phyloP scores from a whole-genome alignment of 257 asterid species.

The Salvia rosmarinus region DNA sequence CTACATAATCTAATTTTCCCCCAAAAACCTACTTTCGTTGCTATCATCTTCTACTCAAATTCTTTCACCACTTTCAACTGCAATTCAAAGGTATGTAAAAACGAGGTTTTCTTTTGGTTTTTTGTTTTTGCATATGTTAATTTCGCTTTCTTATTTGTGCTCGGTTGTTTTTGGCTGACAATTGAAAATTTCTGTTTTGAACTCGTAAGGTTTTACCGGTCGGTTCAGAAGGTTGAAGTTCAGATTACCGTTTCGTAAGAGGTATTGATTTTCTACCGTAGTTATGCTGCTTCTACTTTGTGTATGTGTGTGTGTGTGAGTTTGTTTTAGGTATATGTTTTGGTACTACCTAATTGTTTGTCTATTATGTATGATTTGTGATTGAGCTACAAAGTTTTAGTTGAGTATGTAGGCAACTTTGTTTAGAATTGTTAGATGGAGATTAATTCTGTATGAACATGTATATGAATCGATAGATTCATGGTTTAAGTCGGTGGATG shows the following conservation, averaged over 20 bases:
- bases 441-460: constrained; percentile 21
- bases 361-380: not conserved
- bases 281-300: constrained; percentile 9
- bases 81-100: constrained; percentile 34
- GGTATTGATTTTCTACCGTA: constrained; percentile 25
- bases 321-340: not conserved
- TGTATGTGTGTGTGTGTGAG: not conserved
- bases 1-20: constrained; percentile 26
- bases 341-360: not conserved
- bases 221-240: constrained; percentile 26
- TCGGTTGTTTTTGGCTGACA: constrained; percentile 18
- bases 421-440: constrained; percentile 5
- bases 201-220: constrained; percentile 23
- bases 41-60: constrained; percentile 30
- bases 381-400: not conserved
- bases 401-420: constrained; percentile 7
- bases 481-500: not conserved
- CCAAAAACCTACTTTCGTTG: constrained; percentile 40
- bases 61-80: constrained; percentile 30
- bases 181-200: not conserved
- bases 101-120: not conserved
- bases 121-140: not conserved
- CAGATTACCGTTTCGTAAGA: constrained; percentile 10
- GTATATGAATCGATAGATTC: constrained; percentile 6
- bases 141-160: not conserved